phyloP scores from a whole-genome alignment of 768 basidiomycete species.

The Hericium alpestre region DNA sequence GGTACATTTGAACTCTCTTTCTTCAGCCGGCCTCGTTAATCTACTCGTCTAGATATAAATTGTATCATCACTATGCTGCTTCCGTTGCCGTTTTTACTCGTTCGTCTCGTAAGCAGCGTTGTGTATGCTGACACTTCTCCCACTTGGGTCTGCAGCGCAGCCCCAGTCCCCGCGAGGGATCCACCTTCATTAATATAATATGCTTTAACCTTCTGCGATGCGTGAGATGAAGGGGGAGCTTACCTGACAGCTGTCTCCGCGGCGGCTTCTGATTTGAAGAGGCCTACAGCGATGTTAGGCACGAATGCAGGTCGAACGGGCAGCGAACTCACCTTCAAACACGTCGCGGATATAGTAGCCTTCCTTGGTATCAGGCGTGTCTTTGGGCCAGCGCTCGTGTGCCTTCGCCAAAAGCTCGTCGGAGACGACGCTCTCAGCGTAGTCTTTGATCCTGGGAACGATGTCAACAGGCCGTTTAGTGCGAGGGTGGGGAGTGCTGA shows the following conservation, averaged over 20 bases:
- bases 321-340: slow-evolving; percentile 56
- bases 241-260: slow-evolving; percentile 87
- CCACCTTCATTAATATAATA: slow-evolving; percentile 43
- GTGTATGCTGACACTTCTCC: slow-evolving; percentile 92
- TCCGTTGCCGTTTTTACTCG: slow-evolving; percentile 4
- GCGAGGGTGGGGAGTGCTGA: slow-evolving; percentile 20
- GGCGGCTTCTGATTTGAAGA: slow-evolving; percentile 80
- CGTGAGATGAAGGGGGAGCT: slow-evolving; percentile 17
- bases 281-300: slow-evolving; percentile 28
- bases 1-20: slow-evolving; percentile 11
- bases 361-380: slow-evolving; percentile 92
- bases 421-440: slow-evolving; percentile 63
- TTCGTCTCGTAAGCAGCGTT: slow-evolving; percentile 63
- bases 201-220: background rate
- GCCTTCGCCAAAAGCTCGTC: slow-evolving; percentile 74
- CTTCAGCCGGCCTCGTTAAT: slow-evolving; percentile 16
- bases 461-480: background rate
- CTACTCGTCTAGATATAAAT: slow-evolving; percentile 18
- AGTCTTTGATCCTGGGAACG: slow-evolving; percentile 69
- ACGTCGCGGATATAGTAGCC: slow-evolving; percentile 88
- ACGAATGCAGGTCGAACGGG: background rate
- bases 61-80: slow-evolving; percentile 23
- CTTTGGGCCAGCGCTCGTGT: slow-evolving; percentile 62
- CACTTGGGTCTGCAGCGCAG: slow-evolving; percentile 87
- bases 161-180: slow-evolving; percentile 96